A percentile compares a stretch with the other conserved stretches of the same genome.
Conservation (phyloP, 2,329 filamentous ascomycete genomes). For the Colletotrichum theobromicola region DNA sequence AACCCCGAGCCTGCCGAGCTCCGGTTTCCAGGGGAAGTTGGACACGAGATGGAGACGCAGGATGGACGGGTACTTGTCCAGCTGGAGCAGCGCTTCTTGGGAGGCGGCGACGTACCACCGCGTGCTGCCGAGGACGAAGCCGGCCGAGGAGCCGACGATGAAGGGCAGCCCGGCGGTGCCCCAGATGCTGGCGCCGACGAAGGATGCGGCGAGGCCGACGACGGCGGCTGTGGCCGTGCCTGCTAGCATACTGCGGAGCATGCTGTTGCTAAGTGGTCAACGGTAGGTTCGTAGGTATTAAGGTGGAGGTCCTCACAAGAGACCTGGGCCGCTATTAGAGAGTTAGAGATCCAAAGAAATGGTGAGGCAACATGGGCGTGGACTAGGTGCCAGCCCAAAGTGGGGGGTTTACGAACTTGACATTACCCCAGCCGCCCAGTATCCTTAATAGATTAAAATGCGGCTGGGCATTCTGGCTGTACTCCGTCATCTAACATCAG, state of each 20-base stretch:
- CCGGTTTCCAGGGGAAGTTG: slow-evolving; percentile 26
- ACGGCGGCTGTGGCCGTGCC: slow-evolving; percentile 24
- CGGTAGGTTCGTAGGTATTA: accelerated
- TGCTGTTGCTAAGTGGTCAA: slow-evolving; percentile 1
- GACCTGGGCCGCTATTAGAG: neutral
- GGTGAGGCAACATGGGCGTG: neutral
- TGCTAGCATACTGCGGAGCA: slow-evolving; percentile 28
- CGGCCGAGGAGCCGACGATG: slow-evolving; percentile 23
- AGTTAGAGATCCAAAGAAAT: neutral
- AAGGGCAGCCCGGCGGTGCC: slow-evolving; percentile 27
- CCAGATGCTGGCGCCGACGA: slow-evolving; percentile 25
- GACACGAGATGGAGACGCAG: slow-evolving; percentile 24
- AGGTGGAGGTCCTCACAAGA: neutral
- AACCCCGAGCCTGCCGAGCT: slow-evolving; percentile 2
- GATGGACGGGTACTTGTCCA: slow-evolving; percentile 24
- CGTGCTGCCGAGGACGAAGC: slow-evolving; percentile 24
- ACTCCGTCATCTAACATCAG: neutral
- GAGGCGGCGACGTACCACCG: slow-evolving; percentile 24
- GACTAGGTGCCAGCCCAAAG: neutral
- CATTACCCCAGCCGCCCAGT: slow-evolving; percentile 25
- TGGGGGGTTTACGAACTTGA: neutral
- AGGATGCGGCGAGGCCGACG: slow-evolving; percentile 16
- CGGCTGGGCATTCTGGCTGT: neutral
- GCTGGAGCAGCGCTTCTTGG: slow-evolving; percentile 23
- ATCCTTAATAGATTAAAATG: slow-evolving; percentile 16